A percentile compares a stretch with the other conserved stretches of the same genome.
phyloP scores from a whole-genome alignment of 2,329 filamentous ascomycete genomes.

The Thielaviopsis ethacetica region DNA sequence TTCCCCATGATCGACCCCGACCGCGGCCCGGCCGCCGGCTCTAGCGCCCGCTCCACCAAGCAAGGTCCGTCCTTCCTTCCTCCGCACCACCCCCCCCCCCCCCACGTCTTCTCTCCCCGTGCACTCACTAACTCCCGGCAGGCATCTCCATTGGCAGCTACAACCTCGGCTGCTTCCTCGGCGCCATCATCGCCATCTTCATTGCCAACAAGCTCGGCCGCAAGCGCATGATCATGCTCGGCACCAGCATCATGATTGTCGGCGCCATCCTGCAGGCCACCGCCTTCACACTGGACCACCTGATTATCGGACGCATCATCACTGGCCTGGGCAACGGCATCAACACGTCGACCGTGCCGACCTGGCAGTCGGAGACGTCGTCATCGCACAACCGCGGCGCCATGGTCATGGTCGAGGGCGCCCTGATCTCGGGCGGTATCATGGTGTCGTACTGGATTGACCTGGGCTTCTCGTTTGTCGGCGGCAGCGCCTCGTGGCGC shows the following conservation, averaged over 20 bases:
- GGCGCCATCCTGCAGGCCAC: conserved; percentile 43
- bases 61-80: conserved; percentile 18
- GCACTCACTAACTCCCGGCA: not conserved
- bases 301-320: conserved; percentile 34
- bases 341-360: conserved; percentile 35
- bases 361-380: conserved; percentile 38
- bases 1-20: conserved; percentile 36
- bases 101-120: not conserved
- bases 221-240: conserved; percentile 41
- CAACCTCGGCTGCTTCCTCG: conserved; percentile 45
- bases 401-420: conserved; percentile 35
- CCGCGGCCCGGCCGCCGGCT: conserved; percentile 21
- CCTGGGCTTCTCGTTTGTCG: conserved; percentile 18
- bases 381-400: conserved; percentile 37
- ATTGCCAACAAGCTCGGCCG: conserved; percentile 47
- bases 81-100: not conserved
- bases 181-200: conserved; percentile 48
- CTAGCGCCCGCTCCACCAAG: conserved; percentile 30
- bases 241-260: conserved; percentile 38
- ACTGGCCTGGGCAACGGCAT: conserved; percentile 42
- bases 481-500: conserved; percentile 30
- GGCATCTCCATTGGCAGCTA: conserved; percentile 39
- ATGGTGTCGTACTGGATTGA: conserved; percentile 31
- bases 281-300: conserved; percentile 25
- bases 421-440: conserved; percentile 30